Conservation (phyloP, 2,329 filamentous ascomycete genomes). For the Alternaria sp. region DNA sequence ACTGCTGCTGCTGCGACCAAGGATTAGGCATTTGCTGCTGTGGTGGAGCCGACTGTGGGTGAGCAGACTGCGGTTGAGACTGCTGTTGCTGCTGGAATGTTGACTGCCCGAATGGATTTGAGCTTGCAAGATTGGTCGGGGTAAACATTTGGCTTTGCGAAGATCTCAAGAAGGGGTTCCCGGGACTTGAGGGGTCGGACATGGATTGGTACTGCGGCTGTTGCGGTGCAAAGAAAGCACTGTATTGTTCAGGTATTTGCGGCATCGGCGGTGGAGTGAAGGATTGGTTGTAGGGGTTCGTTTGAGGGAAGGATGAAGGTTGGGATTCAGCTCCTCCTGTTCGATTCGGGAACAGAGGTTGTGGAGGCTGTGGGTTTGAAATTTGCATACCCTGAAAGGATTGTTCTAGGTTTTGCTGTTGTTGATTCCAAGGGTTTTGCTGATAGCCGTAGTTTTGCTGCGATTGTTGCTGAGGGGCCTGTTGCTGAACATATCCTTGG, state of each 20-base stretch:
- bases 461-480: constrained; percentile 16
- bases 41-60: constrained; percentile 17
- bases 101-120: constrained; percentile 52
- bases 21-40: constrained; percentile 36
- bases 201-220: constrained; percentile 50
- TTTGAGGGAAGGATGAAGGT: constrained; percentile 45
- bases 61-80: constrained; percentile 28
- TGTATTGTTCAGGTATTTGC: constrained; percentile 51
- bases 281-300: constrained; percentile 53
- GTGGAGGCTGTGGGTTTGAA: constrained; percentile 42
- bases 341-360: constrained; percentile 72
- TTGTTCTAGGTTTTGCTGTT: constrained; percentile 63
- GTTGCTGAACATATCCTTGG: constrained; percentile 39
- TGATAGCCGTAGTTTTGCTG: constrained; percentile 21
- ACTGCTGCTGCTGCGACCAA: constrained; percentile 33
- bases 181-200: constrained; percentile 48
- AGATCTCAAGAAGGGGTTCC: constrained; percentile 56
- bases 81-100: constrained; percentile 31
- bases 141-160: constrained; percentile 55
- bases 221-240: constrained; percentile 42
- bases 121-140: constrained; percentile 32
- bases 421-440: constrained; percentile 33
- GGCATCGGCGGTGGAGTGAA: constrained; percentile 54
- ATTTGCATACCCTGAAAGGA: constrained; percentile 80
- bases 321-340: constrained; percentile 68